Evolutionary conservation across 78 protist species (phyloP), one percentile per base, ranked within the genome.

Genomic region (Dictyostelium citrinum): DNA sequence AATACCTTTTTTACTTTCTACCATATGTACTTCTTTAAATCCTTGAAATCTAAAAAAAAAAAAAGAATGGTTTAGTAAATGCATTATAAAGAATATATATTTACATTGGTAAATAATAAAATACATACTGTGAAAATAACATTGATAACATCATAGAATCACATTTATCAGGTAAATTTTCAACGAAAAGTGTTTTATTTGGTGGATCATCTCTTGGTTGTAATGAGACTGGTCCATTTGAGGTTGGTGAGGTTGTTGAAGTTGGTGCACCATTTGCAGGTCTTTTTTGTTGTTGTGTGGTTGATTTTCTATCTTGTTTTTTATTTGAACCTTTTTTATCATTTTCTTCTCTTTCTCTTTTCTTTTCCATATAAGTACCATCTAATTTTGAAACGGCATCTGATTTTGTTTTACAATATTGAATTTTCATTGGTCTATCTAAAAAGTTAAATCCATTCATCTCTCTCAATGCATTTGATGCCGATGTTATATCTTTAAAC

Each of bases 401-500:
- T 55, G 97, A 90, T 84, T 98, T 98, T n/a, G 49, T 31, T 75
- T 81, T 93, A 22, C 97, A 81, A 79, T 90, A 97, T 75, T 35
- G 71, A n/a, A 97, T 46, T 43, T 58, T 39, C 97, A 98, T 97
- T 22, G 95, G 96, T 93, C 97, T 96, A 43, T 79, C 99, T 74
- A 90, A 97, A 55, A 99, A 98, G 24, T 49, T 33, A 37, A 96
- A 95, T n/a, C 98, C 96, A 51, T 99, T 96, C 97, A 99, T 12
- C 35, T 75, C 77, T 29, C 81, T 58, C 20, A 98, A 4, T 0
- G 99, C 99, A 22, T 51, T 45, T 2, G 97, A 79, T 8, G 99
- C 99, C 7, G 95, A n/a, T 0, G 90, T 17, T 6, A 96, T 29
- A 41, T 99, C 99, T 14, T 75, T 76, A 91, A 95, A 99, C 16